Base-by-base conservation (phyloP, 106 monocot species). In the Allium fistulosum region DNA sequence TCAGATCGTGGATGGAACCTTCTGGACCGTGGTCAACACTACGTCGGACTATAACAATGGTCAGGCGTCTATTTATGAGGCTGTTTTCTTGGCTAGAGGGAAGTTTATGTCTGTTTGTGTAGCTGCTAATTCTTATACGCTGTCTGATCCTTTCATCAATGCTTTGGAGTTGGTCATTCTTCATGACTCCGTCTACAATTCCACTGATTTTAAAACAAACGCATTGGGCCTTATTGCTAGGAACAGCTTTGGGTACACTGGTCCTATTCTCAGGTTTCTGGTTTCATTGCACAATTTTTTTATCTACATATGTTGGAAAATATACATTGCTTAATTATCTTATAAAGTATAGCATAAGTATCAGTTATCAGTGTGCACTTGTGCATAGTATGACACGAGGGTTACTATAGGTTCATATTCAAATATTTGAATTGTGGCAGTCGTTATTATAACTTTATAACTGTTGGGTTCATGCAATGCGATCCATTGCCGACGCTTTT, bases 1-100 rank as follows among this genome's bases (percentile, higher is more conserved):
- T 55, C 88, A 71, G 75, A 67, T 80, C 46, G 82, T 97, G 46
- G 97, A 92, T 52, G 97, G 88, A 13, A 87, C 84, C 8, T 69
- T 87, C 49, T 97, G 88, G 92, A 83, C 84, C 7, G 72, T 79
- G 53, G 92, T 97, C 13, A 82, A 97, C 67, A 97, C 92, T 10
- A 82, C 89, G 27, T 78, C 62, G 15, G 92, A 89, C 70, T 74
- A 81, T 51, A 75, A 37, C 12, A 60, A 18, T 18, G 76, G 78
- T 10, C 46, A 61, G 60, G 75, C 86, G 9, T 92, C 97, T 12
- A 89, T 79, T 51, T 92, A 89, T 69, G 97, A 97, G 73, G 82
- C 66, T 6, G 81, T 97, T 27, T 84, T 89, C 64, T 12, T 26
- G 72, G 82, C 92, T 4, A 83, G 58, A 52, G 79, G 84, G 14